Conservation (phyloP, 257 asterid species). For the Marsdenia floribunda region DNA sequence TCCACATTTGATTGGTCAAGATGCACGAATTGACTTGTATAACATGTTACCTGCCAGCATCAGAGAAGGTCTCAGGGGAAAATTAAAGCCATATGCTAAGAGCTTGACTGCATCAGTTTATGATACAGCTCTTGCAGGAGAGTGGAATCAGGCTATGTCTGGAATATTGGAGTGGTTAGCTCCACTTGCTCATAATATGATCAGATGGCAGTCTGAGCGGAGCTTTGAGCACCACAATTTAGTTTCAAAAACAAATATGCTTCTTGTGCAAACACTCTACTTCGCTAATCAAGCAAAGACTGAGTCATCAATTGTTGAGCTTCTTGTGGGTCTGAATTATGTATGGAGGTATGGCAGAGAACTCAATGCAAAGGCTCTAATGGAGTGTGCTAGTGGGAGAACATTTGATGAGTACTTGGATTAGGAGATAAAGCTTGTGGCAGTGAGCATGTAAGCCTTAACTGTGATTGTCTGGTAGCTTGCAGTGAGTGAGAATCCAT, state of each 20-base stretch:
- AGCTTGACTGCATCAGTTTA: constrained; percentile 43
- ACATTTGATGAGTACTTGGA: constrained; percentile 19
- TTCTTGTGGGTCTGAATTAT: constrained; percentile 26
- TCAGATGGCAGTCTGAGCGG: constrained; percentile 91
- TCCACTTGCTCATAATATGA: constrained; percentile 88
- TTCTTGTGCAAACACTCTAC: constrained; percentile 77
- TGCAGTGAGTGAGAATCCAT: background rate
- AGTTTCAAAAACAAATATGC: constrained; percentile 60
- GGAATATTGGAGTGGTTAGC: constrained; percentile 76
- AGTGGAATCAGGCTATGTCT: constrained; percentile 73
- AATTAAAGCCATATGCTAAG: constrained; percentile 66
- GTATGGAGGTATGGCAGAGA: constrained; percentile 25
- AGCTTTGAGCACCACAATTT: constrained; percentile 78
- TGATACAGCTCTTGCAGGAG: constrained; percentile 61
- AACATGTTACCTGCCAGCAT: constrained; percentile 76
- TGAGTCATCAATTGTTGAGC: constrained; percentile 20
- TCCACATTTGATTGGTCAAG: constrained; percentile 84
- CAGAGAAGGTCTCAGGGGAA: constrained; percentile 61
- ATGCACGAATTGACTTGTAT: constrained; percentile 80
- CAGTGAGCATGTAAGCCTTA: background rate
- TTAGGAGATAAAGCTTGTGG: constrained; percentile 5
- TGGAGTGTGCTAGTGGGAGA: constrained; percentile 18
- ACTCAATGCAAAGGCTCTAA: constrained; percentile 19
- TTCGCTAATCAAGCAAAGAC: constrained; percentile 27
- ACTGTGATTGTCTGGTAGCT: background rate